These are phyloP conservation scores for Medicago arabica DNA, from an alignment of 306 rosid genomes.

Conservation along the genomic window DNA sequence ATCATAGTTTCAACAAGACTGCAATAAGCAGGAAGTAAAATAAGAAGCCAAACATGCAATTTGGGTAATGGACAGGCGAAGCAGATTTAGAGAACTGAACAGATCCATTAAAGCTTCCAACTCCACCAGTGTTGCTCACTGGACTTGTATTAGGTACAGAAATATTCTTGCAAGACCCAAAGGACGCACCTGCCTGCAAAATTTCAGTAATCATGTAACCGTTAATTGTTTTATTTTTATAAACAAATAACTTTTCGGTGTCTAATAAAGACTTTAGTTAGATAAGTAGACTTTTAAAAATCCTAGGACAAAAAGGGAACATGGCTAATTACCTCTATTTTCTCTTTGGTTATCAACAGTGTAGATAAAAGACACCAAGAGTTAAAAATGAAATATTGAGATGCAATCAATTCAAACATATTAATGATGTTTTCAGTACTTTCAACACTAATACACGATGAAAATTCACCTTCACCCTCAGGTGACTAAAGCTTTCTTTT, in stretches of 20 bases:
- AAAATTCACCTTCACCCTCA: background rate
- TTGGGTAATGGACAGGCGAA: conserved; percentile 49
- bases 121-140: conserved; percentile 59
- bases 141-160: conserved; percentile 66
- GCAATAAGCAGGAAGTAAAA: conserved; percentile 52
- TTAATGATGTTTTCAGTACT: background rate
- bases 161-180: conserved; percentile 87
- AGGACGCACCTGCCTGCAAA: conserved; percentile 81
- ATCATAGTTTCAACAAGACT: conserved; percentile 48
- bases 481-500: background rate
- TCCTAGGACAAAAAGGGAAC: background rate
- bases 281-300: conserved; percentile 3
- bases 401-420: conserved; percentile 11
- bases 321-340: too few species aligned
- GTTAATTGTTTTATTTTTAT: background rate
- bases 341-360: too few species aligned
- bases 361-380: too few species aligned
- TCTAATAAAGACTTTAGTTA: conserved; percentile 22
- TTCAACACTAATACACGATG: background rate
- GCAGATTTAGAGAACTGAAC: conserved; percentile 85
- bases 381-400: background rate
- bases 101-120: conserved; percentile 88
- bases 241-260: conserved; percentile 1
- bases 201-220: conserved; percentile 36
- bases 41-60: conserved; percentile 42